phyloP scores from a whole-genome alignment of 495 filamentous ascomycete species.

The Jackrogersella multiformis region DNA sequence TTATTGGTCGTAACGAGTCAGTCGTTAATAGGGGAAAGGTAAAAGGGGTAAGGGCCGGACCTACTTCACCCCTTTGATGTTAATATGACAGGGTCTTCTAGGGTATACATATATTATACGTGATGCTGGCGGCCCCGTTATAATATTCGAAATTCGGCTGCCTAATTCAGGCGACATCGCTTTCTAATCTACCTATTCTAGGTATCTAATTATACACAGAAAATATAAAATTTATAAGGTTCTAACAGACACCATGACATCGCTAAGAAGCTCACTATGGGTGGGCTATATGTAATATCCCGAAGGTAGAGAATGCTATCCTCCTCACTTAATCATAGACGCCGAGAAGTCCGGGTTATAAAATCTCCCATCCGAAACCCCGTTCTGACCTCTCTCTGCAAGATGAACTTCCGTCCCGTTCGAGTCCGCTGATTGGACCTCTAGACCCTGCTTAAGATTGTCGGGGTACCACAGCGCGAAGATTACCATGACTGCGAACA shows the following conservation, averaged over 20 bases:
- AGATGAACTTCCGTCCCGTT: constrained; percentile 8
- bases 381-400: not conserved
- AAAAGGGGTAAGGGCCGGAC: not conserved
- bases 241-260: too few relatives aligned
- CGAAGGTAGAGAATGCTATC: not conserved
- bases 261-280: too few relatives aligned
- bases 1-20: too few relatives aligned
- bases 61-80: not conserved
- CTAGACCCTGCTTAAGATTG: constrained; percentile 8
- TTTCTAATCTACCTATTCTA: too few relatives aligned
- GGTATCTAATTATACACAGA: too few relatives aligned
- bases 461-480: constrained; percentile 28
- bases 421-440: not conserved
- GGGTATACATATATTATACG: too few relatives aligned
- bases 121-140: not conserved
- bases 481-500: constrained; percentile 61
- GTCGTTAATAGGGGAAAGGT: too few relatives aligned
- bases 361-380: not conserved
- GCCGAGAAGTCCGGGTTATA: not conserved
- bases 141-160: too few relatives aligned
- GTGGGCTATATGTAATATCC: not conserved
- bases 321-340: not conserved
- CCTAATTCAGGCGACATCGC: not conserved
- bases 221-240: too few relatives aligned
- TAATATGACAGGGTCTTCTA: not conserved